These are phyloP conservation scores for Eucalyptus viminalis DNA, from an alignment of 345 rosid genomes.

Conservation along the genomic window DNA sequence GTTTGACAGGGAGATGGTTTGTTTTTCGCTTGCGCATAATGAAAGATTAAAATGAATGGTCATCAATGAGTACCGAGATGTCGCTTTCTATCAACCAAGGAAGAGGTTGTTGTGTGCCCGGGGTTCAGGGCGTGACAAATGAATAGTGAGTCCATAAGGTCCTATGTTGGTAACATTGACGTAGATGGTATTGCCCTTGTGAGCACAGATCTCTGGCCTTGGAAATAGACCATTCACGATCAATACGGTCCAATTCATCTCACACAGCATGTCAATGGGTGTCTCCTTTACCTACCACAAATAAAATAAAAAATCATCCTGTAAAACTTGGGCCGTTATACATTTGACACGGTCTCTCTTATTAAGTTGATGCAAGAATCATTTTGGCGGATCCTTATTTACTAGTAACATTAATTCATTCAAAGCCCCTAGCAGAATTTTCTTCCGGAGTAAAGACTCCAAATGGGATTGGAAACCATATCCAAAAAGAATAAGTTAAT, in stretches of 20 bases:
- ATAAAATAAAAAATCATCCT: background rate
- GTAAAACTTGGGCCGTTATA: background rate
- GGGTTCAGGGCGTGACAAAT: too few relatives aligned
- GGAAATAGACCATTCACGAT: background rate
- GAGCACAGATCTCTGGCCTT: too few relatives aligned
- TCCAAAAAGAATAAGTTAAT: background rate
- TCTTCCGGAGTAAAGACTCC: background rate
- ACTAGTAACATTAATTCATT: background rate
- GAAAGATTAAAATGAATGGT: too few relatives aligned
- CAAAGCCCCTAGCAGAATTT: background rate
- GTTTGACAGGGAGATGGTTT: too few relatives aligned
- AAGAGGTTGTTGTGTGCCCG: too few relatives aligned
- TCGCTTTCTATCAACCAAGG: too few relatives aligned
- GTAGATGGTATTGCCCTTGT: too few relatives aligned
- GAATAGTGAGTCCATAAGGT: too few relatives aligned
- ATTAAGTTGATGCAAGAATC: background rate
- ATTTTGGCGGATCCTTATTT: background rate
- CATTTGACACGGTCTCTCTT: background rate
- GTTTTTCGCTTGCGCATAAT: too few relatives aligned
- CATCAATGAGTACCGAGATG: fast-evolving
- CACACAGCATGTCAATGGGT: background rate
- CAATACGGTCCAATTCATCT: background rate
- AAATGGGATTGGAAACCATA: background rate
- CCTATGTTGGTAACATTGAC: too few relatives aligned
- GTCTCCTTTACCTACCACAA: background rate